Evolutionary conservation across 176 grass and related monocot species (phyloP).

Genomic region (Cenchrus purpureus): DNA sequence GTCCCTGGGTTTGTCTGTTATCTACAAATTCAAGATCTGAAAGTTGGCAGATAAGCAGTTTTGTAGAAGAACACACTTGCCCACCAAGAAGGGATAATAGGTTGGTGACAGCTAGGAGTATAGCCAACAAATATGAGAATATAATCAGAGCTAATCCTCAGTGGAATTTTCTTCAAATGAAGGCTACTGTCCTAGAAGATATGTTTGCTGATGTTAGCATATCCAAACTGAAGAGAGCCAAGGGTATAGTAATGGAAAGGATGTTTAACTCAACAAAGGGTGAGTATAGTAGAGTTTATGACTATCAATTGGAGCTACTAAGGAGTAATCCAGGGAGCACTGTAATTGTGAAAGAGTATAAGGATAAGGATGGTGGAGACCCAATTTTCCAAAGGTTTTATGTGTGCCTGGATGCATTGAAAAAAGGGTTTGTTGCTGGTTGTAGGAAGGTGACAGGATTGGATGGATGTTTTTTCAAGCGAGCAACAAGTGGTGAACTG

Average conservation of each 20-base stretch:
- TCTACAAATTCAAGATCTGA: not conserved
- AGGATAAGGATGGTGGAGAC: not conserved
- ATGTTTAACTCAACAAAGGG: not conserved
- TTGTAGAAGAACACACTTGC: not conserved
- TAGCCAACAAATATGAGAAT: not conserved
- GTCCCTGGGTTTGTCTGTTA: not conserved
- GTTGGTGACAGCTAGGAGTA: not conserved
- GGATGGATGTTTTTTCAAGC: not conserved
- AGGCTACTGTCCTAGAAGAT: not conserved
- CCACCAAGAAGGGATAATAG: not conserved
- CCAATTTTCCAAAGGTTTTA: not conserved
- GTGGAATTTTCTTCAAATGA: not conserved
- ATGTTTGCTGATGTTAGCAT: not conserved
- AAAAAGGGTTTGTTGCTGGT: not conserved
- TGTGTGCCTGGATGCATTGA: not conserved
- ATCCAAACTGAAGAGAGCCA: not conserved
- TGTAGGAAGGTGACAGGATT: not conserved
- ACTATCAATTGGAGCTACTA: not conserved
- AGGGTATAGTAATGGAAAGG: not conserved
- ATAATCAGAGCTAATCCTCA: not conserved
- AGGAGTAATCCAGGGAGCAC: not conserved
- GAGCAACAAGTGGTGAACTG: not conserved
- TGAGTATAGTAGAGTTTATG: not conserved
- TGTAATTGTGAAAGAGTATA: not conserved
- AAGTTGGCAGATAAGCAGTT: not conserved